These are phyloP conservation scores for Aspergillus hancockii DNA, from an alignment of 495 filamentous ascomycete species.

Conservation along the genomic window DNA sequence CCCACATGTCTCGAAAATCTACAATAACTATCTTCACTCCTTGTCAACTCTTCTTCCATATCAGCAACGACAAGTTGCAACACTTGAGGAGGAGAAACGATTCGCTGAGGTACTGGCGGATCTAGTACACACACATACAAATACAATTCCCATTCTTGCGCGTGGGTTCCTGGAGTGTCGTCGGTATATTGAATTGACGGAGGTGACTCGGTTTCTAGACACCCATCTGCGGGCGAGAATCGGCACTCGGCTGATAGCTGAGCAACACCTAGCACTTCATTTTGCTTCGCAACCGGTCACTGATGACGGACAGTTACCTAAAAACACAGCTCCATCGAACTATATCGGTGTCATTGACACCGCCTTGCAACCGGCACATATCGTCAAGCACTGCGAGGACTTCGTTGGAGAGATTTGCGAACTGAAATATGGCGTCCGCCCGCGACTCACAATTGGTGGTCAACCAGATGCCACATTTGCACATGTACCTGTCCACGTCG, in stretches of 20 bases:
- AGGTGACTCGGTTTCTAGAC: slow-evolving; percentile 89
- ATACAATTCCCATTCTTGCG: slow-evolving; percentile 92
- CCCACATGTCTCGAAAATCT: slow-evolving; percentile 86
- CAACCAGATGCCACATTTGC: slow-evolving; percentile 80
- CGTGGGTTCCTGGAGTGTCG: slow-evolving; percentile 89
- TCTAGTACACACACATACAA: slow-evolving; percentile 86
- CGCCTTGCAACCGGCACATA: slow-evolving; percentile 74
- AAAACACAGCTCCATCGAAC: slow-evolving; percentile 56
- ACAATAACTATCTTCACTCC: slow-evolving; percentile 92
- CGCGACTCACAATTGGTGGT: slow-evolving; percentile 77
- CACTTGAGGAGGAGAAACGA: slow-evolving; percentile 80
- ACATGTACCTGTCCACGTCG: slow-evolving; percentile 90
- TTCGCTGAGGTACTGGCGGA: slow-evolving; percentile 93
- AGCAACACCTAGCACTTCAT: slow-evolving; percentile 95
- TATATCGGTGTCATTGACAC: slow-evolving; percentile 99
- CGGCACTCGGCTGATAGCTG: slow-evolving; percentile 89
- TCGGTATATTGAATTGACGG: slow-evolving; percentile 74
- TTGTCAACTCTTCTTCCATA: slow-evolving; percentile 86
- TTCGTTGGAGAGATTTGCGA: slow-evolving; percentile 97
- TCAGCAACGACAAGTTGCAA: slow-evolving; percentile 73
- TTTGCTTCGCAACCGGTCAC: slow-evolving; percentile 74
- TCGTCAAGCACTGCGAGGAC: slow-evolving; percentile 77
- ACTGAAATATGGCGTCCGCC: slow-evolving; percentile 89
- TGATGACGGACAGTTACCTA: slow-evolving; percentile 34
- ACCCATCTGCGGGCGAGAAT: slow-evolving; percentile 92